Percentiles rank a stretch among this genome's conserved stretches.
These are phyloP conservation scores for Penicillium sp. DNA, from an alignment of 2,329 filamentous ascomycete species.

Conservation along the genomic window DNA sequence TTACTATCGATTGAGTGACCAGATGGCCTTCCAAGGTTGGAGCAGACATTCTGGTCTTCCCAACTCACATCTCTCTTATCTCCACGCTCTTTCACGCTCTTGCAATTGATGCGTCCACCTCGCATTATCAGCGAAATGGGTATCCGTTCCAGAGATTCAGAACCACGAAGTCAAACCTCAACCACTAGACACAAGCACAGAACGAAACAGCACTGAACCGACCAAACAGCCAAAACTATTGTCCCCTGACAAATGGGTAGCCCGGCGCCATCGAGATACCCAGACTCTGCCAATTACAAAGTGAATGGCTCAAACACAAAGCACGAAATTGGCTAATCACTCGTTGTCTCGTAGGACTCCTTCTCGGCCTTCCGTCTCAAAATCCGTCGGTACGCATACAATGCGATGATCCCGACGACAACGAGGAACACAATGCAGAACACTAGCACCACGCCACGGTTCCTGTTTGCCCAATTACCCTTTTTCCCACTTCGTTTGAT, in stretches of 20 bases:
- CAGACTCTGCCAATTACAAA: not conserved
- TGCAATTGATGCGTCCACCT: no score
- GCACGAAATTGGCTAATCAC: not conserved
- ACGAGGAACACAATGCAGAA: conserved; percentile 62
- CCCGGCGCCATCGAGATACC: not conserved
- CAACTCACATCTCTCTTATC: no score
- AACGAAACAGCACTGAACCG: no score
- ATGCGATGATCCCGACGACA: conserved; percentile 48
- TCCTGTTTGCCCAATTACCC: conserved; percentile 50
- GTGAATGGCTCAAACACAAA: not conserved
- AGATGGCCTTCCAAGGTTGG: no score
- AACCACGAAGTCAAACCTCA: no score
- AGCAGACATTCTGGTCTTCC: no score
- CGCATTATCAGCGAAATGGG: no score
- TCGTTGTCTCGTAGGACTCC: conserved; percentile 21
- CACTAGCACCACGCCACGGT: conserved; percentile 62
- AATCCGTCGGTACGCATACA: conserved; percentile 52
- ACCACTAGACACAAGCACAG: no score
- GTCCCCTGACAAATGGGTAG: no score
- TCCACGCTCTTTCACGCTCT: no score
- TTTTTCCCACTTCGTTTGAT: conserved; percentile 42
- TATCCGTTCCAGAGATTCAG: no score
- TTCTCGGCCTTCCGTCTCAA: conserved; percentile 32
- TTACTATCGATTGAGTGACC: no score
- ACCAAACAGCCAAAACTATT: not conserved